Conservation (phyloP, 805 yeast genomes). For the Myxozyma udenii region DNA sequence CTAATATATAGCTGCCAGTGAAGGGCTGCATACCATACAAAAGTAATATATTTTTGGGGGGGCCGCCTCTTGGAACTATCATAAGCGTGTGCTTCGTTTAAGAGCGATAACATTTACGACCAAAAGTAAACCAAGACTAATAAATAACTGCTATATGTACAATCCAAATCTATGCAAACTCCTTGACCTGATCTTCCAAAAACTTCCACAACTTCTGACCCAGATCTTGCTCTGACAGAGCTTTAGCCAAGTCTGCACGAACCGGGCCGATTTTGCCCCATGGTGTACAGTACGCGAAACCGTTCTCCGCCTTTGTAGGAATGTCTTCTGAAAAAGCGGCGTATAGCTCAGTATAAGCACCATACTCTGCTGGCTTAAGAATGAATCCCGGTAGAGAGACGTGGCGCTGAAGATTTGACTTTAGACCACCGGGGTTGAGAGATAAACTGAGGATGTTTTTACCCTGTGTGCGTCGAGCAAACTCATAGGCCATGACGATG, state of each 20-base stretch:
- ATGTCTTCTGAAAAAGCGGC: slow-evolving; percentile 44
- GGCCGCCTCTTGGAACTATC: too few species aligned
- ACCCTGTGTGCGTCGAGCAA: slow-evolving; percentile 9
- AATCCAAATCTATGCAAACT: neutral
- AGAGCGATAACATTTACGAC: too few species aligned
- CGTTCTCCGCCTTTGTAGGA: slow-evolving; percentile 35
- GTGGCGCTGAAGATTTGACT: slow-evolving; percentile 11
- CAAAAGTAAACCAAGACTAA: too few species aligned
- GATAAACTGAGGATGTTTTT: slow-evolving; percentile 15
- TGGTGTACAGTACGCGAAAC: slow-evolving; percentile 32
- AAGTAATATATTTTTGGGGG: too few species aligned
- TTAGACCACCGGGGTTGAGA: slow-evolving; percentile 21
- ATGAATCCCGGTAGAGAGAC: neutral
- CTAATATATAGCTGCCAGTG: too few species aligned
- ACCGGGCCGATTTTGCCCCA: slow-evolving; percentile 10
- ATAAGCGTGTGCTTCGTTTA: too few species aligned
- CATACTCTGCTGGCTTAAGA: slow-evolving; percentile 8
- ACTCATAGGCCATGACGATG: slow-evolving; percentile 24
- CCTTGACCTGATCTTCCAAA: slow-evolving; percentile 11
- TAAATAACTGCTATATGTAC: too few species aligned
- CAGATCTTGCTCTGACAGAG: slow-evolving; percentile 2
- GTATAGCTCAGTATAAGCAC: slow-evolving; percentile 40
- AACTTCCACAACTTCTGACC: slow-evolving; percentile 14
- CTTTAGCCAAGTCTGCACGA: slow-evolving; percentile 2
- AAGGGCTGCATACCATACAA: too few species aligned